Evolutionary conservation across 805 yeast genomes (phyloP).

Genomic region (Lipomyces yamadae): DNA sequence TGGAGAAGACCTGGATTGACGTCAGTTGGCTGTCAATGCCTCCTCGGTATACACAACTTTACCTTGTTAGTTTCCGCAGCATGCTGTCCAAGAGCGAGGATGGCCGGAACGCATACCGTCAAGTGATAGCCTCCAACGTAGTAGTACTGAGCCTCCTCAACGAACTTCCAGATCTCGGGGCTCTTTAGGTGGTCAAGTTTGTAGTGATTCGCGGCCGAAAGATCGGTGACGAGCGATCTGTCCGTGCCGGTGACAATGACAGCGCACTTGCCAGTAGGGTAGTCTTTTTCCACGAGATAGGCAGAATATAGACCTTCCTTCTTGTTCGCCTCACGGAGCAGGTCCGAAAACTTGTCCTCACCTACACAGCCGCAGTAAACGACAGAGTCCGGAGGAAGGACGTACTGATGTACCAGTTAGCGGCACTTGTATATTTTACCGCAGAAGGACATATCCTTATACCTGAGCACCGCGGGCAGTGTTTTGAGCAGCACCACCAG

Average conservation of each 20-base stretch:
- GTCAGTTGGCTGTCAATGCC: not conserved
- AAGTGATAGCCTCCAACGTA: conserved; percentile 99
- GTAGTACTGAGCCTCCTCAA: conserved; percentile 77
- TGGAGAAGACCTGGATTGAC: conserved; percentile 51
- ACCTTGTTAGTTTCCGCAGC: conserved; percentile 82
- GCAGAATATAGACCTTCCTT: conserved; percentile 86
- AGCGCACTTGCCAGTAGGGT: conserved; percentile 97
- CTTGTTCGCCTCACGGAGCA: conserved; percentile 79
- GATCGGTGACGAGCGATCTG: conserved; percentile 93
- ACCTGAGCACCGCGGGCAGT: conserved; percentile 96
- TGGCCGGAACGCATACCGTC: conserved; percentile 97
- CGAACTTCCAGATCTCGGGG: conserved; percentile 87
- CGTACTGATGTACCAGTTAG: conserved; percentile 49
- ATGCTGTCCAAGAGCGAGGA: conserved; percentile 84
- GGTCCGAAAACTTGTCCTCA: conserved; percentile 82
- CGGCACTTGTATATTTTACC: too few relatives aligned
- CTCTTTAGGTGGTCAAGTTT: conserved; percentile 82
- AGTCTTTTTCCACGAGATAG: conserved; percentile 69
- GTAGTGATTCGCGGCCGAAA: conserved; percentile 98
- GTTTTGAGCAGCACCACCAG: conserved; percentile 99
- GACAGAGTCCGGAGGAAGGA: conserved; percentile 79
- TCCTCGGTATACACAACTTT: not conserved
- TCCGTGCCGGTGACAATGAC: conserved; percentile 85
- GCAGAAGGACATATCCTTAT: not conserved
- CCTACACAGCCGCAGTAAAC: conserved; percentile 97